A percentile compares a stretch with the other conserved stretches of the same genome.
Evolutionary conservation across 106 monocot species (phyloP).

Genomic region (Dioscorea alata): DNA sequence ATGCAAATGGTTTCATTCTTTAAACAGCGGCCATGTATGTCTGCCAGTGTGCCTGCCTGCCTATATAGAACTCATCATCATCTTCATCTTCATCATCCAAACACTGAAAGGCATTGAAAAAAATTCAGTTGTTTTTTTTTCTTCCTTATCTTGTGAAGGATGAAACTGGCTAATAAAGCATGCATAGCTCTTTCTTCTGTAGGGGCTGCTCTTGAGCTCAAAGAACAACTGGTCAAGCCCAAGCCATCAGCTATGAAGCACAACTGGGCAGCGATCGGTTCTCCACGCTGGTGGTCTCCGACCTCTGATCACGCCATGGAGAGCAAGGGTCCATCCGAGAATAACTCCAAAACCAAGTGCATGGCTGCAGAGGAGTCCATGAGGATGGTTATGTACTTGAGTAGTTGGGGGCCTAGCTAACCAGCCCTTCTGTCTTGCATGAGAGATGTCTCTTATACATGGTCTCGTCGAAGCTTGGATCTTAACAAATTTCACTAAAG

Average conservation of each 20-base stretch:
- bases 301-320: neutral
- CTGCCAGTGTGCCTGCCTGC: neutral
- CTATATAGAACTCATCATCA: neutral
- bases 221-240: slow-evolving; percentile 24
- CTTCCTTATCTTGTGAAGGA: neutral
- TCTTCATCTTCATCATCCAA: neutral
- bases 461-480: too few relatives aligned
- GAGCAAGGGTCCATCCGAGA: neutral
- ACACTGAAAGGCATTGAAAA: too few relatives aligned
- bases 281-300: neutral
- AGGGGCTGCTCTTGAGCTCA: slow-evolving; percentile 37
- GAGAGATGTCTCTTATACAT: too few relatives aligned
- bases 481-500: too few relatives aligned
- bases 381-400: slow-evolving; percentile 32
- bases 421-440: too few relatives aligned
- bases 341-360: neutral
- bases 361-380: slow-evolving; percentile 22
- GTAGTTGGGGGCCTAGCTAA: slow-evolving; percentile 34
- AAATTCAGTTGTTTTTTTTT: too few relatives aligned
- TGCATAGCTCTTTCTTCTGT: slow-evolving; percentile 24
- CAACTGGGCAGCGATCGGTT: slow-evolving; percentile 1
- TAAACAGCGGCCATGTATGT: neutral
- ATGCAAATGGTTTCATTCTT: neutral
- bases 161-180: slow-evolving; percentile 30
- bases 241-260: neutral